A percentile compares a stretch with the other conserved stretches of the same genome.
Evolutionary conservation across 257 asterid genomes (phyloP).

Genomic region (Cinchona pubescens): DNA sequence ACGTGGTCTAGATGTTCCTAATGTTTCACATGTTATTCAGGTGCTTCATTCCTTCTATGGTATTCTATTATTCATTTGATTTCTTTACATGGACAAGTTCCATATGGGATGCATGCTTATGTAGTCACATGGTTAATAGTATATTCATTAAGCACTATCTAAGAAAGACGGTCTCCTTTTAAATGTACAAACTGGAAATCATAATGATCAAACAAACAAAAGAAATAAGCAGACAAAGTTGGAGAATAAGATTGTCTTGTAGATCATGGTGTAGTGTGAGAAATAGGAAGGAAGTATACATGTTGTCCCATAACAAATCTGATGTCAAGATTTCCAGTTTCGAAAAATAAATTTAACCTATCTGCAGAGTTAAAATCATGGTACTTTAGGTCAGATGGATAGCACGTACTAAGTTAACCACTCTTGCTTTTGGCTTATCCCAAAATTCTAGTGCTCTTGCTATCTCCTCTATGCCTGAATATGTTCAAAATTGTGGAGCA

Average conservation of each 20-base stretch:
- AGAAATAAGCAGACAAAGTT: background rate
- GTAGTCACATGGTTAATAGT: background rate
- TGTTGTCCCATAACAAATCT: background rate
- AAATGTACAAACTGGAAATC: background rate
- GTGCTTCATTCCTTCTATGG: slow-evolving; percentile 27
- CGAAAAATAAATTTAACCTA: too few relatives aligned
- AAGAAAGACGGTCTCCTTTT: background rate
- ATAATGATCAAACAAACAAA: background rate
- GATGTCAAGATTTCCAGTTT: background rate
- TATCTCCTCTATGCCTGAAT: background rate
- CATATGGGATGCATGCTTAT: background rate
- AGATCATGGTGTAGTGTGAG: background rate
- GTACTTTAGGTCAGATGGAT: background rate
- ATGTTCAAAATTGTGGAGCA: background rate
- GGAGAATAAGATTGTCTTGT: background rate
- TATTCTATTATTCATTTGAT: background rate
- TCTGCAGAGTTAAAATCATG: background rate
- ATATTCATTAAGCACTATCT: background rate
- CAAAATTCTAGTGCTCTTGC: background rate
- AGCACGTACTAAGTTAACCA: background rate
- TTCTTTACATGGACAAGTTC: background rate
- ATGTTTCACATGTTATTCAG: slow-evolving; percentile 94
- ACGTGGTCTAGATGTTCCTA: slow-evolving; percentile 88
- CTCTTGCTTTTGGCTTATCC: background rate
- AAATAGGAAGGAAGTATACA: background rate